Base-by-base conservation (phyloP, 257 asterid species). In the Fraxinus excelsior region DNA sequence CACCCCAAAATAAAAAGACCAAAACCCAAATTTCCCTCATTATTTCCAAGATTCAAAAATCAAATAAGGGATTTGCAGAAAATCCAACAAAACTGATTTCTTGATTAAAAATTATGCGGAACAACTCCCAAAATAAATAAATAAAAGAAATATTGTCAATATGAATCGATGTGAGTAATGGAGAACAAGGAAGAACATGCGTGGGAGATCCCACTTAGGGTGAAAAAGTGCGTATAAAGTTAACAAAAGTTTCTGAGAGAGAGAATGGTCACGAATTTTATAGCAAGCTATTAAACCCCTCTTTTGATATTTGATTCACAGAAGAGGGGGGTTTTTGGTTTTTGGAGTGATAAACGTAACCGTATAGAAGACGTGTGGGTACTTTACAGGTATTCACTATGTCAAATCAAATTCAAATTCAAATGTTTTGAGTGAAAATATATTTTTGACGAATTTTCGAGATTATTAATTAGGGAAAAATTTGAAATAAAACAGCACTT, bases 21-120 rank as follows among this genome's bases (percentile, higher is more conserved):
- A 56, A 68, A 44, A 80, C 7, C n/a, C 72, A 58, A 26, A 74
- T 68, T 42, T 82, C 75, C 31, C 78, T 72, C 86, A 71, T 82
- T 67, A 31, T 73, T 42, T 79, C 35, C 49, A 51, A 69, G 19
- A 29, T 19, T 53, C 16, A 51, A 67, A 76, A 71, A 78, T 66
- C 40, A 21, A 25, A 71, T 21, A 71, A 35, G 29, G 60, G 35
- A 38, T 44, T 13, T 44, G 6, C 18, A 13, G 19, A 44, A 44
- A 44, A 44, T 13, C 51, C 19, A 44, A 14, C 5, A 46, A 46
- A 46, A 46, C 49, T 40, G 44, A 8, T 38, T 38, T 38, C 44
- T 38, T 38, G 13, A 38, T 9, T 38, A 38, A 38, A 38, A 11
- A 38, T 9, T 38, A 38, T 9, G 46, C 14, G 0, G 46, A 40